Percentiles rank a stretch among this genome's conserved stretches.
phyloP scores from a whole-genome alignment of 345 rosid species.

The Orychophragmus violaceus region DNA sequence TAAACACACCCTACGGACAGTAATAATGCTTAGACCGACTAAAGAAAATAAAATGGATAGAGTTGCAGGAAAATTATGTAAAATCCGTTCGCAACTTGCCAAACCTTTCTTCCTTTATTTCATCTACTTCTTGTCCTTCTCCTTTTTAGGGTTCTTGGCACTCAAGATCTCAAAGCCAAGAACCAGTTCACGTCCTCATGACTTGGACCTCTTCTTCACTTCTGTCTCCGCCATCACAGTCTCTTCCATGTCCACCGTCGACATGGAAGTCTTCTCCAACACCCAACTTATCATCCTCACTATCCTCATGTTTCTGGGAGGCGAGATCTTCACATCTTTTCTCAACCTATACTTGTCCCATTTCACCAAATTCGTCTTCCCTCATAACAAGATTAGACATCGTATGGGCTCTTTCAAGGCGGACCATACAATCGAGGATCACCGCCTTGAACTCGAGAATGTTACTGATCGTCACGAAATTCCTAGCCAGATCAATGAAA shows the following conservation, averaged over 20 bases:
- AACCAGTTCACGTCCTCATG: slow-evolving; percentile 30
- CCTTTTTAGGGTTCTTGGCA: slow-evolving; percentile 35
- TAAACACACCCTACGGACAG: not conserved
- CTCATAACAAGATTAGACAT: slow-evolving; percentile 12
- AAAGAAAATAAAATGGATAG: slow-evolving; percentile 2
- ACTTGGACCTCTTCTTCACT: slow-evolving; percentile 61
- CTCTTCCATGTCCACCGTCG: slow-evolving; percentile 72
- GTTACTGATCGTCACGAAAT: not conserved
- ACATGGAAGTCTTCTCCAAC: slow-evolving; percentile 80
- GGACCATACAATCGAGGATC: not conserved
- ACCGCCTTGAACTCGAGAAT: not conserved
- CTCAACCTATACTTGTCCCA: slow-evolving; percentile 24
- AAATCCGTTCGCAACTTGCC: not conserved
- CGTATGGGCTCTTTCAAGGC: not conserved
- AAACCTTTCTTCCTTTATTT: slow-evolving; percentile 35
- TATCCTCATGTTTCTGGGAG: slow-evolving; percentile 53
- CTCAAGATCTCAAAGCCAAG: slow-evolving; percentile 37
- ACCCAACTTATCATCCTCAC: slow-evolving; percentile 50
- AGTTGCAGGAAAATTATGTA: not conserved
- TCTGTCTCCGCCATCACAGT: slow-evolving; percentile 57
- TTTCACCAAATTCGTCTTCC: slow-evolving; percentile 4
- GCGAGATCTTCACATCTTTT: slow-evolving; percentile 60
- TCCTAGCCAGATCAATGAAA: not conserved
- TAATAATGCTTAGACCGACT: not conserved
- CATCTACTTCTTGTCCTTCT: slow-evolving; percentile 33